phyloP scores from a whole-genome alignment of 2,329 filamentous ascomycete genomes.

The Elsinoe fawcettii region DNA sequence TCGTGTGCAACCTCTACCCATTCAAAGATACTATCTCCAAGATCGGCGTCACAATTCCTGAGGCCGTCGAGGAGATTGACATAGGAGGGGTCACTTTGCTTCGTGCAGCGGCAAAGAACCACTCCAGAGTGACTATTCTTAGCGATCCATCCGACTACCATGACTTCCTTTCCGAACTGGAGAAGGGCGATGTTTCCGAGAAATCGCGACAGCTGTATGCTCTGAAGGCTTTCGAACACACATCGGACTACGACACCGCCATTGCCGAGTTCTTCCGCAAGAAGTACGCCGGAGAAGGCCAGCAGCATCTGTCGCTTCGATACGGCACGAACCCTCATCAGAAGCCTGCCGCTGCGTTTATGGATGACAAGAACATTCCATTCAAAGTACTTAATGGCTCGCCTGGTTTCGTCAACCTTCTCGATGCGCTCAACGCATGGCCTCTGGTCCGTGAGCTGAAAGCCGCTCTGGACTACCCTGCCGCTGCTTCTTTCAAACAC shows the following conservation, averaged over 20 bases:
- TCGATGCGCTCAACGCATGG: constrained; percentile 96
- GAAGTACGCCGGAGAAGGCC: constrained; percentile 80
- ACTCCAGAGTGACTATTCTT: constrained; percentile 88
- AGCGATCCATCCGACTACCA: constrained; percentile 91
- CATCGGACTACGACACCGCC: constrained; percentile 88
- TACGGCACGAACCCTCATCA: constrained; percentile 98
- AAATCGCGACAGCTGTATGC: constrained; percentile 80
- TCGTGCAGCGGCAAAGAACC: constrained; percentile 95
- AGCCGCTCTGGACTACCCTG: constrained; percentile 75
- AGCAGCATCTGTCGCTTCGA: constrained; percentile 75
- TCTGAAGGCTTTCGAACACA: constrained; percentile 97
- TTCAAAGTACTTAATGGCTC: constrained; percentile 88
- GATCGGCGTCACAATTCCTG: constrained; percentile 90
- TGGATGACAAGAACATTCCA: constrained; percentile 65
- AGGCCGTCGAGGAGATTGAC: constrained; percentile 98
- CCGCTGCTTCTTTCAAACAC: constrained; percentile 97
- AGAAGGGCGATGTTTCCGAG: constrained; percentile 77
- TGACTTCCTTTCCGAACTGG: constrained; percentile 85
- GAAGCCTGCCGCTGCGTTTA: constrained; percentile 85
- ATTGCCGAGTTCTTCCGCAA: constrained; percentile 97
- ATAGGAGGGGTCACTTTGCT: constrained; percentile 96
- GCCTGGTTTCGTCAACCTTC: constrained; percentile 93
- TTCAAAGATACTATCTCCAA: constrained; percentile 98
- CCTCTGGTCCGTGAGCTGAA: constrained; percentile 93
- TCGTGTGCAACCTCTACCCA: constrained; percentile 95